Evolutionary conservation across 78 protist species (phyloP).

Genomic region (Dictyostelium capitatum): DNA sequence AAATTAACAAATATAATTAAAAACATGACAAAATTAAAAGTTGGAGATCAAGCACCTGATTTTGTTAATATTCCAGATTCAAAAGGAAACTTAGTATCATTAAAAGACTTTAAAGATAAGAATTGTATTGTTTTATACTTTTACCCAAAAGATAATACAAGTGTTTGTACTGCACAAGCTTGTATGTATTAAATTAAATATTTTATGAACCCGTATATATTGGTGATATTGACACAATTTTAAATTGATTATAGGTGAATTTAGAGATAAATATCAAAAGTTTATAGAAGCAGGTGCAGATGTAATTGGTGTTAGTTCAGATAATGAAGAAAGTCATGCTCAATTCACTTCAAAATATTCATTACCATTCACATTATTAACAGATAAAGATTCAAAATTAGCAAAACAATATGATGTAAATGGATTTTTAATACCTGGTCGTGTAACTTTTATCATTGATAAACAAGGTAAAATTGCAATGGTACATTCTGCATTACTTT

Average conservation of each 20-base stretch:
- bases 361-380: conserved; percentile 65
- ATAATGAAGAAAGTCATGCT: conserved; percentile 40
- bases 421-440: conserved; percentile 51
- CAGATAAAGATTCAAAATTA: conserved; percentile 27
- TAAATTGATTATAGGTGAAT: too few relatives aligned
- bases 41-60: conserved; percentile 78
- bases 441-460: conserved; percentile 78
- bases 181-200: too few relatives aligned
- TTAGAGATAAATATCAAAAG: conserved; percentile 49
- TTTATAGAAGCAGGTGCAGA: conserved; percentile 36
- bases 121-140: conserved; percentile 43
- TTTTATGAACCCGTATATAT: too few relatives aligned
- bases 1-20: neutral
- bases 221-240: too few relatives aligned
- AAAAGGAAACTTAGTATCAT: conserved; percentile 14
- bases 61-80: neutral
- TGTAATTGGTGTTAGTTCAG: conserved; percentile 57
- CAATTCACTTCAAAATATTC: conserved; percentile 55
- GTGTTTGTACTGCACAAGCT: conserved; percentile 73
- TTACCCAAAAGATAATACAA: conserved; percentile 63
- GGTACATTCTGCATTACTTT: conserved; percentile 12
- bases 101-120: neutral
- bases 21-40: conserved; percentile 27
- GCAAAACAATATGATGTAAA: conserved; percentile 53
- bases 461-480: conserved; percentile 44